These are phyloP conservation scores for Powellomyces hirtus DNA, from an alignment of 192 early-diverging fungal species.

Conservation along the genomic window DNA sequence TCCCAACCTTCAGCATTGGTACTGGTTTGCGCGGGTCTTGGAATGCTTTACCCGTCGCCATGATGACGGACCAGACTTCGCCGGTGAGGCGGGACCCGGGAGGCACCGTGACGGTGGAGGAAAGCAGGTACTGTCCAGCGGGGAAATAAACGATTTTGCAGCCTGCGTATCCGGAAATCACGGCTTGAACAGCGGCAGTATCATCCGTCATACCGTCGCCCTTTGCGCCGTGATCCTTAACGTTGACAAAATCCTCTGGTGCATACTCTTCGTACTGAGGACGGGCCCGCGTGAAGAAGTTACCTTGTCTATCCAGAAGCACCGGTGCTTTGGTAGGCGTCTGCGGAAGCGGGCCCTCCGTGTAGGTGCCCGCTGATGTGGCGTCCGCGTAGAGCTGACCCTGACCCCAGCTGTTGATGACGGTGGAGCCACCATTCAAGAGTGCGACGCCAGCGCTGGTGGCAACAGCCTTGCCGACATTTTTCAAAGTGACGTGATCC, in stretches of 20 bases:
- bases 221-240: constrained; percentile 38
- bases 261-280: constrained; percentile 37
- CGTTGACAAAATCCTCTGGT: constrained; percentile 22
- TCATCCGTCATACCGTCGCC: constrained; percentile 48
- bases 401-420: constrained; percentile 4
- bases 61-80: constrained; percentile 40
- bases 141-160: constrained; percentile 38
- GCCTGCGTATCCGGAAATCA: constrained; percentile 3
- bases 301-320: constrained; percentile 14
- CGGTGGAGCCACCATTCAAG: constrained; percentile 1
- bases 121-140: constrained; percentile 35
- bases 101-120: constrained; percentile 35
- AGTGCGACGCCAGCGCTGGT: constrained; percentile 10
- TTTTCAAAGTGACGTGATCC: constrained; percentile 39
- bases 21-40: constrained; percentile 6
- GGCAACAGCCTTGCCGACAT: constrained; percentile 26
- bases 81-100: constrained; percentile 32
- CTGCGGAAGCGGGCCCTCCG: neutral
- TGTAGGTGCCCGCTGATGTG: neutral
- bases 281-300: constrained; percentile 25
- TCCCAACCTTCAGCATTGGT: constrained; percentile 41
- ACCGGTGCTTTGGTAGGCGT: constrained; percentile 11
- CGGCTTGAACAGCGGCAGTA: constrained; percentile 36
- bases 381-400: constrained; percentile 12
- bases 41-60: constrained; percentile 35